Percentiles rank a stretch among this genome's conserved stretches.
These are phyloP conservation scores for Xylaria flabelliformis DNA, from an alignment of 495 filamentous ascomycete species.

Conservation along the genomic window DNA sequence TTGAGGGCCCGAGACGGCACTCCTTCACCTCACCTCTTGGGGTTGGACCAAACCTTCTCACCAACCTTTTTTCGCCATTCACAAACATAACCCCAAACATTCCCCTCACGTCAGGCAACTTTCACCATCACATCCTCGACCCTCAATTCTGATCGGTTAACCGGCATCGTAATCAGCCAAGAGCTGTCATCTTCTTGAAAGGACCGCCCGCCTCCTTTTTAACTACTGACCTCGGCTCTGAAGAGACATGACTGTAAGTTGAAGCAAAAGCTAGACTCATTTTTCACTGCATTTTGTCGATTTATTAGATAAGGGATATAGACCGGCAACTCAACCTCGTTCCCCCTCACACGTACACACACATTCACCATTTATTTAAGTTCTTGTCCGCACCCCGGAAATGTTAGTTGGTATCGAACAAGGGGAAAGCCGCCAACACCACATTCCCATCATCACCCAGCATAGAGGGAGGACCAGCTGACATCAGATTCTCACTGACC, in stretches of 20 bases:
- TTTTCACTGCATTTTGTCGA: neutral
- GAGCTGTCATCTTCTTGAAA: neutral
- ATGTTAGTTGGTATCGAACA: neutral
- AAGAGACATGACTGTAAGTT: conserved; percentile 17
- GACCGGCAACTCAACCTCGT: neutral
- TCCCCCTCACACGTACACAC: neutral
- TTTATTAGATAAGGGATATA: neutral
- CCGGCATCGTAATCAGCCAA: conserved; percentile 7
- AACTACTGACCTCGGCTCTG: neutral
- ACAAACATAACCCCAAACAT: conserved; percentile 10
- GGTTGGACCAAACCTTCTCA: neutral
- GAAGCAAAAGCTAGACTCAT: neutral
- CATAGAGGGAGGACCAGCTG: neutral
- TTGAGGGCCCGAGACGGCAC: neutral
- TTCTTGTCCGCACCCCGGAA: neutral
- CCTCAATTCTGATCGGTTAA: neutral
- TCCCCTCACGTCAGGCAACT: conserved; percentile 18
- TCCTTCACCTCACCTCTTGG: conserved; percentile 1
- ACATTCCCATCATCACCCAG: conserved; percentile 2
- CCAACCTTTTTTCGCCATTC: neutral
- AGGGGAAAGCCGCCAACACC: neutral
- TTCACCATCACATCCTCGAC: conserved; percentile 9
- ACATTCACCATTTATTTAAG: neutral
- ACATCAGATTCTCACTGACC: conserved; percentile 10
- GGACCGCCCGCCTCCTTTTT: neutral